Base-by-base conservation (phyloP, 2,329 filamentous ascomycete species). In the Colletotrichum liaoningense region DNA sequence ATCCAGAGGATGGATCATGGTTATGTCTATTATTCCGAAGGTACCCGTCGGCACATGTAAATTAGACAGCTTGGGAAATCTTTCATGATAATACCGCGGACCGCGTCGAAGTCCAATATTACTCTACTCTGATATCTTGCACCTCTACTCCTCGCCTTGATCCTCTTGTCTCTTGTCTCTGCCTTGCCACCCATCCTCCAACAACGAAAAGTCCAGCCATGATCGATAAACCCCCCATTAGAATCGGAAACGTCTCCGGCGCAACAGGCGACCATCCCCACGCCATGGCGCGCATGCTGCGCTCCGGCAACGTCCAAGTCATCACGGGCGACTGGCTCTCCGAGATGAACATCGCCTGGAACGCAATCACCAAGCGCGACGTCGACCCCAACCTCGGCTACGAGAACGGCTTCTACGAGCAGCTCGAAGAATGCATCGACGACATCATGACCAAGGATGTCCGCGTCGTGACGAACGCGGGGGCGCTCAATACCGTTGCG, bases 271-370 rank as follows among this genome's bases (percentile, higher is more conserved):
- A 81, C 68, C 78, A 80, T 49, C 80, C 80, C 0, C 78, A 80
- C 52, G 80, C 80, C 28, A 82, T 81, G 80, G 74, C 72, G 11
- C 78, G 80, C 33, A 81, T 81, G 79, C 76, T 81, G 7, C 75
- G 76, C 38, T 77, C 79, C 4, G 80, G 78, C 7, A 79, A 81
- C 54, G 79, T 79, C 28, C 64, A 72, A n/a, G 80, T 84, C 62
- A 83, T 84, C 59, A 83, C 80, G 4, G 83, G 82, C 22, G 82
- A 84, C 76, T 84, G 82, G 79, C 79, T 84, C 26, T 83, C 82
- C n/a, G 83, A 84, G 76, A 85, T 86, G 76, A 90, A 89, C 78
- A 88, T 90, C 81, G 86, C 87, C 70, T 83, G 75, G 81, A 82
- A 73, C 78, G 82, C 75, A 76, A 78, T 80, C 79, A 78, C 42